phyloP scores from a whole-genome alignment of 768 basidiomycete species.

The Leccinum uliginosum region DNA sequence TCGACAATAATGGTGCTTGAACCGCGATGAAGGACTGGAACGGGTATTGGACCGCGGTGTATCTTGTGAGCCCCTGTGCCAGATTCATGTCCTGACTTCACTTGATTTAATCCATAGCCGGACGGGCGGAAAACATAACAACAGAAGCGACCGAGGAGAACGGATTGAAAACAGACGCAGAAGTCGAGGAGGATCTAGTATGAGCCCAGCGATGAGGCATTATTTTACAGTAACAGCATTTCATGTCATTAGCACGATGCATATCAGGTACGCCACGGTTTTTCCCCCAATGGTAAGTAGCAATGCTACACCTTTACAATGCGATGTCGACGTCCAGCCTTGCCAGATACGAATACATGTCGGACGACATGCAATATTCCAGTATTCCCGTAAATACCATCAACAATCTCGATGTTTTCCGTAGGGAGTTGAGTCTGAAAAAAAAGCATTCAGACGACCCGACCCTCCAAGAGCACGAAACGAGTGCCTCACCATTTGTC shows the following conservation, averaged over 20 bases:
- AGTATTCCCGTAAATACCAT: slow-evolving; percentile 88
- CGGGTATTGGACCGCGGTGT: slow-evolving; percentile 87
- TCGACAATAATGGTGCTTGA: slow-evolving; percentile 41
- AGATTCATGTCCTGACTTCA: neutral
- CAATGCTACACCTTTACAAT: slow-evolving; percentile 37
- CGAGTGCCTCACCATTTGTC: slow-evolving; percentile 61
- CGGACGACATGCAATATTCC: slow-evolving; percentile 85
- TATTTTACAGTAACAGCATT: neutral
- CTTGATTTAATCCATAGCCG: slow-evolving; percentile 25
- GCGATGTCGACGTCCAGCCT: slow-evolving; percentile 84
- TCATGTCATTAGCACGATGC: neutral
- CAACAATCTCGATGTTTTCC: slow-evolving; percentile 78
- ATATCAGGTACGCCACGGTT: slow-evolving; percentile 15
- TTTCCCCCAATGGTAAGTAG: slow-evolving; percentile 45
- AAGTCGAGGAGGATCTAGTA: slow-evolving; percentile 22
- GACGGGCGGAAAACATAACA: slow-evolving; percentile 12
- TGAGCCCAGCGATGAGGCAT: slow-evolving; percentile 26
- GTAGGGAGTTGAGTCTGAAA: slow-evolving; percentile 56
- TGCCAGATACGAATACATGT: slow-evolving; percentile 86
- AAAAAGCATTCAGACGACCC: slow-evolving; percentile 12
- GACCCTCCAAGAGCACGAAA: slow-evolving; percentile 7
- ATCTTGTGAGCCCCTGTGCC: slow-evolving; percentile 51
- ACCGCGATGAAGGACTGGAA: slow-evolving; percentile 80
- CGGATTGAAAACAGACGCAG: slow-evolving; percentile 24
- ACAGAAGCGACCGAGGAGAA: slow-evolving; percentile 29